These are phyloP conservation scores for Tulasnella sp. DNA, from an alignment of 768 basidiomycete species.

Conservation along the genomic window DNA sequence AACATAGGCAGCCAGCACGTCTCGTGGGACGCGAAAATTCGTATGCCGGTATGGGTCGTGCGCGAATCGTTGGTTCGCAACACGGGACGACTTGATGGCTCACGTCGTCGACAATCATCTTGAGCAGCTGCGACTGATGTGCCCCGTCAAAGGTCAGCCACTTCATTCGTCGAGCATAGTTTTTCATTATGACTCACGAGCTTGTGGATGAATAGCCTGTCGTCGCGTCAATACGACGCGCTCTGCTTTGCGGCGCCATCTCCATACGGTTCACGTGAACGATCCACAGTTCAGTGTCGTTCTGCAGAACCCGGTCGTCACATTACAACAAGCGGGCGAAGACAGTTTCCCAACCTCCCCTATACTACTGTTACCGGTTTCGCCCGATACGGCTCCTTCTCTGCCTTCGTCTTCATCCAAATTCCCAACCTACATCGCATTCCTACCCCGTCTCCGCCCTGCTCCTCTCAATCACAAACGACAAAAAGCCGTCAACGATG, in stretches of 20 bases:
- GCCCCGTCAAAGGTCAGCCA: slow-evolving; percentile 10
- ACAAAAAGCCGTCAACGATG: background rate
- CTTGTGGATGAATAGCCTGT: background rate
- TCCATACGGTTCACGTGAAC: background rate
- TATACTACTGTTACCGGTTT: background rate
- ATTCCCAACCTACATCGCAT: background rate
- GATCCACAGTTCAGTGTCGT: background rate
- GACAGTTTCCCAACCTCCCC: background rate
- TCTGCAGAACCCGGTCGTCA: background rate
- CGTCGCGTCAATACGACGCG: background rate
- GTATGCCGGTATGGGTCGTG: slow-evolving; percentile 17
- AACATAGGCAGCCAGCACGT: background rate
- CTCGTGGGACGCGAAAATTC: background rate
- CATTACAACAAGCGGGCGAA: background rate
- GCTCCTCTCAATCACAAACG: background rate
- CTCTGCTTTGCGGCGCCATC: background rate
- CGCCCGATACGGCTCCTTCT: background rate
- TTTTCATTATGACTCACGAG: background rate
- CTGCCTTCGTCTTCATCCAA: background rate
- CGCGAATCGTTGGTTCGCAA: slow-evolving; percentile 21
- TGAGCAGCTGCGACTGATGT: slow-evolving; percentile 9
- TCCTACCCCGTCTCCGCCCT: background rate
- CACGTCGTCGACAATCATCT: slow-evolving; percentile 24
- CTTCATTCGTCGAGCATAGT: background rate
- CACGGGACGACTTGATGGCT: background rate